These are phyloP conservation scores for Clausena lansium DNA, from an alignment of 345 rosid genomes.

Conservation along the genomic window DNA sequence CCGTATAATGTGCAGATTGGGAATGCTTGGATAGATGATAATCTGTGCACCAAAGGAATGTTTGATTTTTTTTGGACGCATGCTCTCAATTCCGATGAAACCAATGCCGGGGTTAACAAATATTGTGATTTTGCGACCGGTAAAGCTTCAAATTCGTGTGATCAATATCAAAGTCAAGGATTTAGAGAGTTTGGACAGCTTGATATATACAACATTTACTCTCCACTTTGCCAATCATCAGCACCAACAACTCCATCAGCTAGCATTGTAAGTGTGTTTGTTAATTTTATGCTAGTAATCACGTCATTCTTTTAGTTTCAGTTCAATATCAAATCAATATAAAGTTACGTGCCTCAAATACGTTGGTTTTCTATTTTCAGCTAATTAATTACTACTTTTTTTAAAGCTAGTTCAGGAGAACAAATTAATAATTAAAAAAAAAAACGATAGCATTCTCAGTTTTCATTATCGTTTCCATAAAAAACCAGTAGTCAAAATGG, in stretches of 20 bases:
- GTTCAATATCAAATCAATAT: neutral
- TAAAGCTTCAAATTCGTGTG: constrained; percentile 21
- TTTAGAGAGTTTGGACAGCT: constrained; percentile 16
- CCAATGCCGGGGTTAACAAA: constrained; percentile 28
- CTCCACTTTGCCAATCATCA: constrained; percentile 35
- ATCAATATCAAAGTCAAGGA: neutral
- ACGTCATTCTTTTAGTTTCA: neutral
- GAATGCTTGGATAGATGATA: constrained; percentile 45
- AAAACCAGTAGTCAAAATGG: no score
- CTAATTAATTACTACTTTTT: neutral
- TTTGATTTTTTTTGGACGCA: constrained; percentile 50
- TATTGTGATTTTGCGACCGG: constrained; percentile 30
- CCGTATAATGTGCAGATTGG: constrained; percentile 41
- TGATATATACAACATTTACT: constrained; percentile 39
- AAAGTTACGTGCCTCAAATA: neutral
- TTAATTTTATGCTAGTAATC: neutral
- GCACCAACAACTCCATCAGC: neutral
- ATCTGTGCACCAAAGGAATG: constrained; percentile 17
- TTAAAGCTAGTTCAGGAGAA: no score
- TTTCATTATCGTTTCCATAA: no score
- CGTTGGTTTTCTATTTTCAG: neutral
- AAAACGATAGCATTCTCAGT: no score
- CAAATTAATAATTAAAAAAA: no score
- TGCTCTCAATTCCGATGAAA: constrained; percentile 50
- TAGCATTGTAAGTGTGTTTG: constrained; percentile 18